These are phyloP conservation scores for Canavalia ensiformis DNA, from an alignment of 306 rosid genomes.

Conservation along the genomic window DNA sequence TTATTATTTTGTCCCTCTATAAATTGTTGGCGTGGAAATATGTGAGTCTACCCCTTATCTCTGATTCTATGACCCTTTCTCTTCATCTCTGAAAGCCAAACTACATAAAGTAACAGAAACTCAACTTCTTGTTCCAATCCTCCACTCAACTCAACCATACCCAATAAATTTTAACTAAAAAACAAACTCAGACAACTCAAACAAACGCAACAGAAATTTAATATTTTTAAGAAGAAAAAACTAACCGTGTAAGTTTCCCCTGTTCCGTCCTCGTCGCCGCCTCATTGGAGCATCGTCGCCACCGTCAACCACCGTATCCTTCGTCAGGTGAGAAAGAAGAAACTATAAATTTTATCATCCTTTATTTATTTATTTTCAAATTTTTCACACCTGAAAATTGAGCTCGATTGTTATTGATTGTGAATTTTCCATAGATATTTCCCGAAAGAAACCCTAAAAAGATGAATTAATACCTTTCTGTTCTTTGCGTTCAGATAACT, in stretches of 20 bases:
- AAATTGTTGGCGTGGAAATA: neutral
- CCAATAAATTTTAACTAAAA: neutral
- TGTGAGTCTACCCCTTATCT: neutral
- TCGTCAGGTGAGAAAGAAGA: conserved; percentile 22
- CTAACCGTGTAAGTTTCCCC: neutral
- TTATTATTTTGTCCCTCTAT: neutral
- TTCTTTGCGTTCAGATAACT: conserved; percentile 50
- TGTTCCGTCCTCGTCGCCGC: neutral
- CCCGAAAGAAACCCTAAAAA: neutral
- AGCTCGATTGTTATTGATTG: neutral
- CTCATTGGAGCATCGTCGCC: neutral
- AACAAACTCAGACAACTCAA: neutral
- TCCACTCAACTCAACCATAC: neutral
- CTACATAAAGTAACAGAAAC: conserved; percentile 30
- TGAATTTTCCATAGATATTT: neutral
- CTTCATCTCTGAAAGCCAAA: neutral
- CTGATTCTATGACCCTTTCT: neutral
- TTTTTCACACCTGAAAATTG: neutral
- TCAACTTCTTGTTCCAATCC: conserved; percentile 19
- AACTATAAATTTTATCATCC: neutral
- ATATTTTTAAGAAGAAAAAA: neutral
- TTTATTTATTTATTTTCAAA: neutral
- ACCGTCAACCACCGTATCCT: conserved; percentile 20
- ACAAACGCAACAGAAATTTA: neutral
- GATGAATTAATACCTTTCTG: neutral